Conservation (phyloP, 768 basidiomycete species). For the Boletus reticulatus region DNA sequence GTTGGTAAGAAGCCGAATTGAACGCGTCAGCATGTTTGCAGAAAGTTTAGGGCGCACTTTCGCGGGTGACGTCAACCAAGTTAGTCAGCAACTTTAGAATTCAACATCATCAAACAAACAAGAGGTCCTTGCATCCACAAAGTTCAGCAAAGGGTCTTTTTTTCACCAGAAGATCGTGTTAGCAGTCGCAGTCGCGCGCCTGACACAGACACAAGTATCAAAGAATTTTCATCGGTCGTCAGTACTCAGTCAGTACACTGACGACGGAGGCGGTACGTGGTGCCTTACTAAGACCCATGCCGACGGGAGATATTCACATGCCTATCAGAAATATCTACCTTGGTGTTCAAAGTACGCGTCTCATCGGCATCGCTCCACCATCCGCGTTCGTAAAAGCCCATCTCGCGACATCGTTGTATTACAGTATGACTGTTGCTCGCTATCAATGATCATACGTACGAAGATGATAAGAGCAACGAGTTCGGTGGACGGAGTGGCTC, state of each 20-base stretch:
- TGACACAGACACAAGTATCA: neutral
- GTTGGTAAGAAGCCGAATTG: too few species aligned
- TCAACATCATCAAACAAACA: constrained; percentile 8
- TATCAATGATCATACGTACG: too few species aligned
- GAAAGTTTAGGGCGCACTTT: too few species aligned
- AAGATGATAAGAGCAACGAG: neutral
- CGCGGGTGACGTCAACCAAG: neutral
- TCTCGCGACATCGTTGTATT: neutral
- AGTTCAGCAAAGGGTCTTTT: too few species aligned
- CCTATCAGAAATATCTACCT: neutral
- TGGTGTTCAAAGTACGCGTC: neutral
- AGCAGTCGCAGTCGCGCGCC: neutral
- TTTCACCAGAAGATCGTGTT: too few species aligned
- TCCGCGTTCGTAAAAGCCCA: too few species aligned
- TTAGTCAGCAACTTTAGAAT: constrained; percentile 9
- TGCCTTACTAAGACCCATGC: neutral
- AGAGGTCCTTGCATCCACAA: neutral
- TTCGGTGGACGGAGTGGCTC: neutral
- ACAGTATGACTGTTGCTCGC: too few species aligned
- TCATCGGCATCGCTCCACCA: neutral
- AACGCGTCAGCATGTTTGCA: too few species aligned
- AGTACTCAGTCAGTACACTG: neutral
- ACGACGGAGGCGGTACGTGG: neutral
- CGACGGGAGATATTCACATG: neutral
- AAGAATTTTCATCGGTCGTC: neutral